These are phyloP conservation scores for Tubosaeta brunneosetosa DNA, from an alignment of 768 basidiomycete genomes.

Conservation along the genomic window DNA sequence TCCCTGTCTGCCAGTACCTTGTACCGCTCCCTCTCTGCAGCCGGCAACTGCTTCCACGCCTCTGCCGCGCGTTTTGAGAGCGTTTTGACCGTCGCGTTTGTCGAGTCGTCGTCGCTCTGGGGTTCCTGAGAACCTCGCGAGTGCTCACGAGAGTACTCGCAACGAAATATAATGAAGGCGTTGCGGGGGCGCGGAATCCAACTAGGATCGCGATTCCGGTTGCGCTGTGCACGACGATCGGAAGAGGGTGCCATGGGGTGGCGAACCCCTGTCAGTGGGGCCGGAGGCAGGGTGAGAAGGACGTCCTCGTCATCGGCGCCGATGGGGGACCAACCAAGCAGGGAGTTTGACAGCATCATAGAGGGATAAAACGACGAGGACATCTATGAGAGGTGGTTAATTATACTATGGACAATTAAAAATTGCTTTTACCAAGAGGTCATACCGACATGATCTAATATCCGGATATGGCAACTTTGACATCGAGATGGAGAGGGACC, in stretches of 20 bases:
- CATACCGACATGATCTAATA: not conserved
- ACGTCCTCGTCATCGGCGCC: conserved; percentile 28
- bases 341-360: conserved; percentile 9
- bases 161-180: conserved; percentile 70
- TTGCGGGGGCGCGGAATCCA: conserved; percentile 68
- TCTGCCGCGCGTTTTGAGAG: conserved; percentile 76
- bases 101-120: conserved; percentile 23
- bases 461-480: conserved; percentile 8
- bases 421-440: no score
- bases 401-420: no score
- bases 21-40: conserved; percentile 46
- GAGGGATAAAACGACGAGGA: not conserved
- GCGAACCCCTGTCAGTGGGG: not conserved
- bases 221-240: conserved; percentile 35
- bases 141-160: conserved; percentile 53
- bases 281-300: conserved; percentile 3
- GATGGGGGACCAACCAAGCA: conserved; percentile 29
- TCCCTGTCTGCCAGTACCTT: conserved; percentile 51
- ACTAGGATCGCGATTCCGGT: conserved; percentile 44
- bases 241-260: conserved; percentile 31
- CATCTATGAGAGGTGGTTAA: no score
- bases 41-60: conserved; percentile 61
- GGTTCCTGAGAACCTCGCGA: conserved; percentile 34
- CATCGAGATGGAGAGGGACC: not conserved
- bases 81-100: conserved; percentile 39